A percentile compares a stretch with the other conserved stretches of the same genome.
These are phyloP conservation scores for Lineolata rhizophorae DNA, from an alignment of 495 filamentous ascomycete genomes.

Conservation along the genomic window DNA sequence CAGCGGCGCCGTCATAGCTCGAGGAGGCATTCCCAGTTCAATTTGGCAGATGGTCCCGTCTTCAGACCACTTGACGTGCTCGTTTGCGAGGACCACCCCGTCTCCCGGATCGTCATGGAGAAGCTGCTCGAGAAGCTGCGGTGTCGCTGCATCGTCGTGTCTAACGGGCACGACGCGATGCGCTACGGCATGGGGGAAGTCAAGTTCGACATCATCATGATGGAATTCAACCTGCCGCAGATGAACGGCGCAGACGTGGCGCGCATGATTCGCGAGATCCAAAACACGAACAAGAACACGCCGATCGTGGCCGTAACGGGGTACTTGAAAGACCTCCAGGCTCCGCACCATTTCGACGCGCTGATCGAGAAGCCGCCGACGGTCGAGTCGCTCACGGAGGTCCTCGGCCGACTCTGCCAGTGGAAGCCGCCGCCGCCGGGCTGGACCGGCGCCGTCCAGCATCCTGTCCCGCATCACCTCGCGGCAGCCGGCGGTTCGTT, in stretches of 20 bases:
- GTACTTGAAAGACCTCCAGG: constrained; percentile 85
- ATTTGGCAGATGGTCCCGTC: constrained; percentile 52
- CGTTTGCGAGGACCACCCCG: constrained; percentile 94
- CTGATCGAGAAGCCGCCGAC: constrained; percentile 94
- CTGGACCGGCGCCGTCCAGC: constrained; percentile 19
- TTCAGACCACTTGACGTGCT: constrained; percentile 87
- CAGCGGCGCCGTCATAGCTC: constrained; percentile 84
- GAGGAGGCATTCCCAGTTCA: constrained; percentile 74
- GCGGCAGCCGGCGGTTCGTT: neutral
- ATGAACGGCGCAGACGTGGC: constrained; percentile 89
- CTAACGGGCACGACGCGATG: constrained; percentile 73
- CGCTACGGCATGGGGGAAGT: constrained; percentile 86
- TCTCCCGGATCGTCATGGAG: constrained; percentile 95
- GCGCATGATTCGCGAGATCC: constrained; percentile 88
- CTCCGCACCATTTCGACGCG: constrained; percentile 82
- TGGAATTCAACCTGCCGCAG: constrained; percentile 85
- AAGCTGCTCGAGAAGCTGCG: constrained; percentile 83
- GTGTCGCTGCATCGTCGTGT: constrained; percentile 82
- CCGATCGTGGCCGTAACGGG: constrained; percentile 95
- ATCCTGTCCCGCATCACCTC: constrained; percentile 12
- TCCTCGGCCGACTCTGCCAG: constrained; percentile 63
- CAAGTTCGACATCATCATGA: constrained; percentile 88
- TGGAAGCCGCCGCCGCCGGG: constrained; percentile 57
- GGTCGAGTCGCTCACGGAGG: constrained; percentile 64
- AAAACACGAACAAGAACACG: constrained; percentile 82